phyloP scores from a whole-genome alignment of 2,329 filamentous ascomycete genomes.

The Penicillium sp. region DNA sequence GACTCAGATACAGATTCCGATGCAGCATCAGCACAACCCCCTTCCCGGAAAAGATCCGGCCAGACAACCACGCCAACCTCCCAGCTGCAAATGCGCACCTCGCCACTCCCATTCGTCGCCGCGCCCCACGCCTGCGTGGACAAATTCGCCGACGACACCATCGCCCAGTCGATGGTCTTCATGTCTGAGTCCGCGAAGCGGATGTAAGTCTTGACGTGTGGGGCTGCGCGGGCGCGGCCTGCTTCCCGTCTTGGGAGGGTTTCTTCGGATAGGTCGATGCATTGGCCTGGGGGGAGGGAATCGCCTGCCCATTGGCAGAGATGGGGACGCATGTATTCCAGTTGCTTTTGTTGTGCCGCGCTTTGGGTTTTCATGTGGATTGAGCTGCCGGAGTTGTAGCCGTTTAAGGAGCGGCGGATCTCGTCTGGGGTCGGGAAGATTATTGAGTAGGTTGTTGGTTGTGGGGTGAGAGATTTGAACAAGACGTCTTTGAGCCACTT shows the following conservation, averaged over 20 bases:
- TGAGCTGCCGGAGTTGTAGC: constrained; percentile 72
- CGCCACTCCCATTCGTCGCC: constrained; percentile 52
- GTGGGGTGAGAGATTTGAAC: constrained; percentile 45
- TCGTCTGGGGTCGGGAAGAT: constrained; percentile 80
- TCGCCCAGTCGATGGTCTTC: constrained; percentile 70
- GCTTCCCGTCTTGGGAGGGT: constrained; percentile 43
- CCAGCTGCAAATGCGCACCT: constrained; percentile 73
- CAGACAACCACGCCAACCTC: constrained; percentile 82
- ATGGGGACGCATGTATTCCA: constrained; percentile 67
- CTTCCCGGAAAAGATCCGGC: constrained; percentile 56
- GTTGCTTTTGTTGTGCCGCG: constrained; percentile 67
- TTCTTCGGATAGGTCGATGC: constrained; percentile 12
- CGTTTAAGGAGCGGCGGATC: constrained; percentile 71
- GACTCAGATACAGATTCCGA: not conserved
- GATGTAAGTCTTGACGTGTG: constrained; percentile 88
- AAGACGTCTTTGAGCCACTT: constrained; percentile 69
- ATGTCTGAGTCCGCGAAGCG: constrained; percentile 51
- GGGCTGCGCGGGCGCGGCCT: constrained; percentile 67
- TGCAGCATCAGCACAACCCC: not conserved
- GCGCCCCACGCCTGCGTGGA: constrained; percentile 89
- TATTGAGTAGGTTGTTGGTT: constrained; percentile 59
- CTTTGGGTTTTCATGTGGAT: constrained; percentile 80
- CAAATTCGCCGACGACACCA: constrained; percentile 86
- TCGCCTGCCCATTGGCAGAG: constrained; percentile 76
- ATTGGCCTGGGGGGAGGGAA: constrained; percentile 12